Percentiles rank a stretch among this genome's conserved stretches.
Evolutionary conservation across 306 rosid species (phyloP).

Genomic region (Cicer arietinum): DNA sequence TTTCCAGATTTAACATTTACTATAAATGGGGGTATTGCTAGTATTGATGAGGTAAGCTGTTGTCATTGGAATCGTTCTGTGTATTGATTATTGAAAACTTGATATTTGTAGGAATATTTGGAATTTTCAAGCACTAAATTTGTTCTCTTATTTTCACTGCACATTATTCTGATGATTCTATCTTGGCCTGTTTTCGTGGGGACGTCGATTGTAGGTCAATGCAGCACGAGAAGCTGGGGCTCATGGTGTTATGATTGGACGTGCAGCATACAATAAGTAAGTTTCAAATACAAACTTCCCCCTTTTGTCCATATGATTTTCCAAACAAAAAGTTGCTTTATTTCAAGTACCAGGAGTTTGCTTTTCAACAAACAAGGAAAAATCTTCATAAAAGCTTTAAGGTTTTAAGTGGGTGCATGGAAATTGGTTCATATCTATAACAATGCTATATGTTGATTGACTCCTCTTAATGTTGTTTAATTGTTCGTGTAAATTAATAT

Average conservation of each 20-base stretch:
- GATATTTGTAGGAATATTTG: slow-evolving; percentile 9
- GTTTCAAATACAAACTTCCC: slow-evolving; percentile 2
- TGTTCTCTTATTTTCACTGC: slow-evolving; percentile 1
- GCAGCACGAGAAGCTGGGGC: slow-evolving; percentile 87
- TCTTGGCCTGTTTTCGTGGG: slow-evolving; percentile 33
- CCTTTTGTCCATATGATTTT: slow-evolving; percentile 12
- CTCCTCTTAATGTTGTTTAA: slow-evolving; percentile 33
- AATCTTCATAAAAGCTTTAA: slow-evolving; percentile 1
- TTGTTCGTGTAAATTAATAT: slow-evolving; percentile 23
- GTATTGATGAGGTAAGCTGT: slow-evolving; percentile 76
- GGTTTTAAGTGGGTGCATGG: slow-evolving; percentile 1
- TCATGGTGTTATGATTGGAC: slow-evolving; percentile 97
- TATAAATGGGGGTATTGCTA: slow-evolving; percentile 88
- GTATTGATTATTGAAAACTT: slow-evolving; percentile 29
- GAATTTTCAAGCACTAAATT: slow-evolving; percentile 8
- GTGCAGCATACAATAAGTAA: slow-evolving; percentile 85
- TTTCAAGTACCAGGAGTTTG: slow-evolving; percentile 26
- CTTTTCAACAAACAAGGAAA: slow-evolving; percentile 23
- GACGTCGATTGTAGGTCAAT: slow-evolving; percentile 59
- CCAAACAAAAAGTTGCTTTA: slow-evolving; percentile 25
- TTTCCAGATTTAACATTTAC: slow-evolving; percentile 93
- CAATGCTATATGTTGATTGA: slow-evolving; percentile 24
- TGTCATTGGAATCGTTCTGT: slow-evolving; percentile 38
- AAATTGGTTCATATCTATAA: slow-evolving; percentile 10
- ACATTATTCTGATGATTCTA: slow-evolving; percentile 35